Conservation (phyloP, 2,329 filamentous ascomycete species). For the Colletotrichum neosansevieriae region DNA sequence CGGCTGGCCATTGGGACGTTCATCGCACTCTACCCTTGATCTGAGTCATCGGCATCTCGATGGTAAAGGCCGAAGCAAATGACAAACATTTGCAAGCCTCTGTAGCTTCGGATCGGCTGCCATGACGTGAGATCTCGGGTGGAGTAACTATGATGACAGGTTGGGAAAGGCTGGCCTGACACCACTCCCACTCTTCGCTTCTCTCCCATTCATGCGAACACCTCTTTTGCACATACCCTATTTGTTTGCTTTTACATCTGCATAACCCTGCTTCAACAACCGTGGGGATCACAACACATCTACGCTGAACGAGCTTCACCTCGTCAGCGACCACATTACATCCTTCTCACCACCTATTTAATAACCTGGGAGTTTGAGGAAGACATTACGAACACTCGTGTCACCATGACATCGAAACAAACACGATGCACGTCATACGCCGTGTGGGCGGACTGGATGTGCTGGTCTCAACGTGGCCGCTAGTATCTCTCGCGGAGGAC, state of each 20-base stretch:
- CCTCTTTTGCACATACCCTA: slow-evolving; percentile 38
- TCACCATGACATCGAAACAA: slow-evolving; percentile 7
- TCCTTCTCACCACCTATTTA: slow-evolving; percentile 34
- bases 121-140: not conserved
- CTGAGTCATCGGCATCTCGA: slow-evolving; percentile 1
- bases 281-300: slow-evolving; percentile 34
- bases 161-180: slow-evolving; percentile 40
- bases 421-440: not conserved
- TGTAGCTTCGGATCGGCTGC: not conserved
- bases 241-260: slow-evolving; percentile 28
- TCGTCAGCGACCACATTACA: slow-evolving; percentile 25
- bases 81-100: not conserved
- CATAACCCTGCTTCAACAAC: slow-evolving; percentile 40
- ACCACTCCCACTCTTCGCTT: slow-evolving; percentile 32
- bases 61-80: not conserved
- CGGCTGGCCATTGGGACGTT: slow-evolving; percentile 6
- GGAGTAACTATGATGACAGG: slow-evolving; percentile 16
- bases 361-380: slow-evolving; percentile 21
- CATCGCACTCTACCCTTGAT: slow-evolving; percentile 2
- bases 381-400: slow-evolving; percentile 15
- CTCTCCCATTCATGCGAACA: slow-evolving; percentile 39
- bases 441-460: slow-evolving; percentile 25
- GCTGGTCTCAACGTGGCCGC: slow-evolving; percentile 3
- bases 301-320: slow-evolving; percentile 32
- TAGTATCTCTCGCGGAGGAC: slow-evolving; percentile 27